phyloP scores from a whole-genome alignment of 371 early-diverging fungal genomes.

The Rhizopus delemar region DNA sequence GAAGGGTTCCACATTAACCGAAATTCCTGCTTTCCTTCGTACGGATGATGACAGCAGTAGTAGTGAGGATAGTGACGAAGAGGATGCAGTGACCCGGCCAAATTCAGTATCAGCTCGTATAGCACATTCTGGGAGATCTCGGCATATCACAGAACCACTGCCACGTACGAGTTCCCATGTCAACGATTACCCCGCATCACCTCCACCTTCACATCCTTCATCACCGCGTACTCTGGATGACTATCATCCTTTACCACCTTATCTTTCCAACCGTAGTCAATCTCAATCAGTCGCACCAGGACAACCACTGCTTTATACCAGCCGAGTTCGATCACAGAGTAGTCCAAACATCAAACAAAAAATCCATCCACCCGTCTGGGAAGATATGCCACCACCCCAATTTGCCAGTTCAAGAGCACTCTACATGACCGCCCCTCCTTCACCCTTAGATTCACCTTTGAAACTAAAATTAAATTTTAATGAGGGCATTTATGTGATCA shows the following conservation, averaged over 20 bases:
- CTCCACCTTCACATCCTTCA: constrained; percentile 62
- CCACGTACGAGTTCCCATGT: constrained; percentile 22
- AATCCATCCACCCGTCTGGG: constrained; percentile 16
- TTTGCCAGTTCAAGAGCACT: constrained; percentile 6
- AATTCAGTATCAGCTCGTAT: constrained; percentile 22
- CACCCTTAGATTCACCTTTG: constrained; percentile 26
- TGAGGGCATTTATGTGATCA: constrained; percentile 82
- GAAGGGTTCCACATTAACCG: constrained; percentile 20
- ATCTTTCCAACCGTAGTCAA: constrained; percentile 36
- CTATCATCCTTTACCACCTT: constrained; percentile 17
- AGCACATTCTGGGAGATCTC: neutral
- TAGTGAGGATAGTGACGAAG: constrained; percentile 35
- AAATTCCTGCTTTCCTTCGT: constrained; percentile 20
- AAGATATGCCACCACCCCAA: constrained; percentile 26
- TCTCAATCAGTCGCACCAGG: constrained; percentile 32
- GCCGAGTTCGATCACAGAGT: constrained; percentile 62
- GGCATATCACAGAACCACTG: constrained; percentile 24
- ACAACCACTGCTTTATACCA: constrained; percentile 19
- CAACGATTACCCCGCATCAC: constrained; percentile 45
- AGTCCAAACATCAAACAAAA: constrained; percentile 62
- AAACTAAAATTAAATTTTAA: constrained; percentile 86
- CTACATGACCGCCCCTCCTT: constrained; percentile 1
- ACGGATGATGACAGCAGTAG: constrained; percentile 46
- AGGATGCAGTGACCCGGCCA: constrained; percentile 22
- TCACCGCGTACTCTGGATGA: constrained; percentile 41